Evolutionary conservation across 495 filamentous ascomycete genomes (phyloP).

Genomic region (Neurospora sp.): DNA sequence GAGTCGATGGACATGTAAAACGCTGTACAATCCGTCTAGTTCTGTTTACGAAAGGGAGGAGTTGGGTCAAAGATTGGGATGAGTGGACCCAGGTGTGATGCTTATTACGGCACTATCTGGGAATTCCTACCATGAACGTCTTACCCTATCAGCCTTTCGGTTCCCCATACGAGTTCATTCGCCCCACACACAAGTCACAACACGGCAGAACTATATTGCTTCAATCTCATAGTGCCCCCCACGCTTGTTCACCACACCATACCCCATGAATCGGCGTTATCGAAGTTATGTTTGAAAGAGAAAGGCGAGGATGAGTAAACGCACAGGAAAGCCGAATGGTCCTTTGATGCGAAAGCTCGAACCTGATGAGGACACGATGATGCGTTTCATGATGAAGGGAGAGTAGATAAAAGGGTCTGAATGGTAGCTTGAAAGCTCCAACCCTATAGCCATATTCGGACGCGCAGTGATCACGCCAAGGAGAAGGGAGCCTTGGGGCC

Average conservation of each 20-base stretch:
- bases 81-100: not conserved
- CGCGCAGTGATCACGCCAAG: slow-evolving; percentile 9
- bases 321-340: slow-evolving; percentile 22
- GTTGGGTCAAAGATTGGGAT: not conserved
- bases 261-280: slow-evolving; percentile 19
- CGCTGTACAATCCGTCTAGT: not conserved
- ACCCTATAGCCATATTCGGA: slow-evolving; percentile 22
- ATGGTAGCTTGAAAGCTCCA: slow-evolving; percentile 46
- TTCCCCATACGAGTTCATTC: not conserved
- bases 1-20: slow-evolving; percentile 98
- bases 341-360: slow-evolving; percentile 45
- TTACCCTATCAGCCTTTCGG: not conserved
- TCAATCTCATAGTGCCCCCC: slow-evolving; percentile 9
- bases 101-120: not conserved
- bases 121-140: not conserved
- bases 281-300: slow-evolving; percentile 32
- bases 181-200: slow-evolving; percentile 1
- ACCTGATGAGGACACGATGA: slow-evolving; percentile 21
- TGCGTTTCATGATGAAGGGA: slow-evolving; percentile 7
- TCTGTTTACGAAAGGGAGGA: not conserved
- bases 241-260: slow-evolving; percentile 8
- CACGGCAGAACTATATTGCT: slow-evolving; percentile 14
- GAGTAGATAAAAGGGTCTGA: slow-evolving; percentile 21
- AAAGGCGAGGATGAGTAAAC: slow-evolving; percentile 14
- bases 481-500: not conserved